Conservation (phyloP, 2,329 filamentous ascomycete species). For the Xylaria sp. region DNA sequence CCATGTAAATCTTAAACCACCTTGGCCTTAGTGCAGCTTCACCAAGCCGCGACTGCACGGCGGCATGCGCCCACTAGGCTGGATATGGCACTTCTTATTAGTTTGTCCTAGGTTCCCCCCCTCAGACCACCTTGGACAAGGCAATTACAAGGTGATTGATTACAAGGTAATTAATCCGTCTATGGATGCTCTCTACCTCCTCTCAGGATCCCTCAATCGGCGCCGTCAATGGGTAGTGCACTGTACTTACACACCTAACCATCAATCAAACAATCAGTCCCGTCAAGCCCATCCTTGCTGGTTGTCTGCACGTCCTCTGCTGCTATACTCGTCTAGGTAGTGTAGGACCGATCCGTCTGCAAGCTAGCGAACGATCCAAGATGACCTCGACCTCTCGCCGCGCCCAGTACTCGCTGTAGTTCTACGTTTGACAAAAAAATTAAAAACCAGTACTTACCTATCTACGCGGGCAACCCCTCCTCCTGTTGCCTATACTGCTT, state of each 20-base stretch:
- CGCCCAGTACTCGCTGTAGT: conserved; percentile 8
- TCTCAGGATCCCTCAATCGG: no score
- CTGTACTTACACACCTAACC: no score
- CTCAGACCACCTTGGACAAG: not conserved
- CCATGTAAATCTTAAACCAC: conserved; percentile 1
- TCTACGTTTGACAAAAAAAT: not conserved
- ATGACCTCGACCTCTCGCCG: conserved; percentile 14
- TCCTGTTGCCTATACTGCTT: not conserved
- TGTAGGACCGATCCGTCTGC: not conserved
- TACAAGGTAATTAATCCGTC: not conserved
- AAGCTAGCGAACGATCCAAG: not conserved
- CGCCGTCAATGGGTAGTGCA: no score
- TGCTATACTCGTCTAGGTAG: not conserved
- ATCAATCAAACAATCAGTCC: not conserved
- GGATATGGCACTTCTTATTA: conserved; percentile 2
- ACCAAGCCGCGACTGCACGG: conserved; percentile 11
- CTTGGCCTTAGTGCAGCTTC: conserved; percentile 11
- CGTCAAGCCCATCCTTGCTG: conserved; percentile 1
- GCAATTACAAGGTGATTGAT: not conserved
- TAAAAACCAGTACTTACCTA: not conserved
- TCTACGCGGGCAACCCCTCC: not conserved
- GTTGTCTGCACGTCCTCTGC: not conserved
- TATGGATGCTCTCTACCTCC: no score
- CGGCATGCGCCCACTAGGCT: not conserved
- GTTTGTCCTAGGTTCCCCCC: not conserved